These are phyloP conservation scores for Adansonia rubrostipa DNA, from an alignment of 441 rosid genomes.

Conservation along the genomic window DNA sequence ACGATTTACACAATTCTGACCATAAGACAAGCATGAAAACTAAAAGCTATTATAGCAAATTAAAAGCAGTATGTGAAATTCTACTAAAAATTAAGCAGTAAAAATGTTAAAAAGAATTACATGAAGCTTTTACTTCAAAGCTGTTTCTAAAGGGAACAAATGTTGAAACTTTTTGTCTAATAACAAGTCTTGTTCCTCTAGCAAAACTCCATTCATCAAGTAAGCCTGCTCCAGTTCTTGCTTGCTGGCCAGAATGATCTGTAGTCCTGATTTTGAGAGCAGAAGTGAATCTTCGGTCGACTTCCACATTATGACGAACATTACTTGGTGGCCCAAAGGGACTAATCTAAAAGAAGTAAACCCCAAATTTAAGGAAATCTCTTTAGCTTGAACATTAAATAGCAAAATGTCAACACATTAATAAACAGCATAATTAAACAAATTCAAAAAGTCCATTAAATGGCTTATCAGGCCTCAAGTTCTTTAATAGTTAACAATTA, in stretches of 20 bases:
- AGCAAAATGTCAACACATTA: conserved; percentile 7
- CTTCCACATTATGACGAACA: conserved; percentile 28
- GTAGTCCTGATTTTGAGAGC: conserved; percentile 35
- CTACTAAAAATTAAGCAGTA: neutral
- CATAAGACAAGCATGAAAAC: neutral
- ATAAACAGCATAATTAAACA: neutral
- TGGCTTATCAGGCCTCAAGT: conserved; percentile 1
- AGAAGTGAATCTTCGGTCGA: conserved; percentile 33
- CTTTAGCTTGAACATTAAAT: conserved; percentile 28
- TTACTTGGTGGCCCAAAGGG: conserved; percentile 36
- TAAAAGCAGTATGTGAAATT: neutral
- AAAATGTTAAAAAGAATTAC: conserved; percentile 44
- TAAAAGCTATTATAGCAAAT: conserved; percentile 2
- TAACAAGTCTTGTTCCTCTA: conserved; percentile 58
- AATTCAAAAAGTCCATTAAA: neutral
- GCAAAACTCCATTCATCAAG: conserved; percentile 57
- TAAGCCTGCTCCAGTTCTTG: conserved; percentile 36
- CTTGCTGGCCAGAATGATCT: conserved; percentile 35
- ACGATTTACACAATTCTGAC: conserved; percentile 15
- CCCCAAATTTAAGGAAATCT: conserved; percentile 32
- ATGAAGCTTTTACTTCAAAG: conserved; percentile 65
- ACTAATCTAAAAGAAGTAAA: conserved; percentile 45
- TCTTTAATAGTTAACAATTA: neutral
- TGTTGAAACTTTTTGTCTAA: conserved; percentile 36
- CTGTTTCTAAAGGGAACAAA: conserved; percentile 35